Evolutionary conservation across 148 eudicot species (phyloP), one percentile per base, ranked within the genome.

Genomic region (Rhododendron ferrugineum): DNA sequence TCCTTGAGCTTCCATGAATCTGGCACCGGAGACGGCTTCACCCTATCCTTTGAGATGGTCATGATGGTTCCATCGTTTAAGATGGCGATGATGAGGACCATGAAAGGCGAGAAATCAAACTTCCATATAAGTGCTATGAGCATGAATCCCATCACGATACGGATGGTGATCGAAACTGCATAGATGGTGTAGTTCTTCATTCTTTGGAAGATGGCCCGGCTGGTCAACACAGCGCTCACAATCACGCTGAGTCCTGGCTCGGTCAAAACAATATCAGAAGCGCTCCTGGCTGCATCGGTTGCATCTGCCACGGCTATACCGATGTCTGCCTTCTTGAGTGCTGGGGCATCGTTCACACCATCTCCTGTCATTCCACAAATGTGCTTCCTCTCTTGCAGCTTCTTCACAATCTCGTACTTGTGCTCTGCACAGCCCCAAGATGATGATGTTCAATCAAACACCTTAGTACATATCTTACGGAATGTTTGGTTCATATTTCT

Each of bases 181-280:
- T 96, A 96, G 46, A 96, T 96, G 26, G 99, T 96, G 86, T 96
- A 96, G 88, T 96, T 96, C 90, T 96, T 96, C 99, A 96, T 96
- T 90, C 99, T 92, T 73, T 96, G 99, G 86, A 96, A 96, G 86
- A 96, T 96, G 86, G 98, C 97, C 49, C 99, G 87, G 84, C 99
- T 96, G 1, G 99, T 96, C 62, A 95, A 73, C 8, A 96, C 99
- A 0, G 98, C 99, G 58, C 96, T 95, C 2, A 96, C 83, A 7
- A 96, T 96, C 84, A 96, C 99, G 80, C 98, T 94, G 0, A 96
- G 93, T 1, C 99, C 99, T 40, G 98, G 99, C 92, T 96, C 98
- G 0, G 99, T 96, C 73, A 96, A 78, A 52, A 96, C 98, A 7
- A 96, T 96, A 84, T 96, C 99, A 10, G 98, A 96, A 56, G 99